These are phyloP conservation scores for Hypoxylon perforatum DNA, from an alignment of 495 filamentous ascomycete genomes.

Conservation along the genomic window DNA sequence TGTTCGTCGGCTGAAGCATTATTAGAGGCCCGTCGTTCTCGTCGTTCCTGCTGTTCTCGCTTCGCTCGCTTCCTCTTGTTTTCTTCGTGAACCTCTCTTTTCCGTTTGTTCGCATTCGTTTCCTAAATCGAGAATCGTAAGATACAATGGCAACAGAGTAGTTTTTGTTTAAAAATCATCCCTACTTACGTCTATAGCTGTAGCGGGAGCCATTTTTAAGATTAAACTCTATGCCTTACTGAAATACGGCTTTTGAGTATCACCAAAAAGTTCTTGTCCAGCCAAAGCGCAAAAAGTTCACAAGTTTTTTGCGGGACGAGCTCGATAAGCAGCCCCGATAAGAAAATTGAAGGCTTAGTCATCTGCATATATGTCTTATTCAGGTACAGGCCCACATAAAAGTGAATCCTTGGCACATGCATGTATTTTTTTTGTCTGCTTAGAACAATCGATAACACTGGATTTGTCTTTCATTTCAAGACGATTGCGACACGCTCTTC, in stretches of 20 bases:
- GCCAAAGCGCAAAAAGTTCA: conserved; percentile 34
- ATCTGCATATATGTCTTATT: neutral
- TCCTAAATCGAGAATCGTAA: conserved; percentile 18
- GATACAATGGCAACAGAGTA: conserved; percentile 1
- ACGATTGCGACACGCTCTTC: neutral
- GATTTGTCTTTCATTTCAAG: conserved; percentile 3
- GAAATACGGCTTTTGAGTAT: conserved; percentile 8
- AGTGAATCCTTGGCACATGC: conserved; percentile 12
- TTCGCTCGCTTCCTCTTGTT: conserved; percentile 39
- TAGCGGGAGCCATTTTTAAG: conserved; percentile 35
- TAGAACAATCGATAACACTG: conserved; percentile 24
- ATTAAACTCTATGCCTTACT: conserved; percentile 4
- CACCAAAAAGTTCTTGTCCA: conserved; percentile 2
- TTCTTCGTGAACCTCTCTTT: conserved; percentile 39
- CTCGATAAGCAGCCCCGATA: conserved; percentile 40
- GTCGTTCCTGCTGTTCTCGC: conserved; percentile 11
- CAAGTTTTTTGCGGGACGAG: conserved; percentile 40
- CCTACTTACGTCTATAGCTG: conserved; percentile 29
- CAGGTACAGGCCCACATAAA: neutral
- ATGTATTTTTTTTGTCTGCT: neutral
- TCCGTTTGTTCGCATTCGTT: conserved; percentile 32
- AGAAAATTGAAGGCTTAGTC: conserved; percentile 20
- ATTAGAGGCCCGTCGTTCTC: conserved; percentile 5
- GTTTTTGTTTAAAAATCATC: neutral
- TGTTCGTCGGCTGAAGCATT: conserved; percentile 6